These are phyloP conservation scores for Alternaria viburni DNA, from an alignment of 2,329 filamentous ascomycete species.

Conservation along the genomic window DNA sequence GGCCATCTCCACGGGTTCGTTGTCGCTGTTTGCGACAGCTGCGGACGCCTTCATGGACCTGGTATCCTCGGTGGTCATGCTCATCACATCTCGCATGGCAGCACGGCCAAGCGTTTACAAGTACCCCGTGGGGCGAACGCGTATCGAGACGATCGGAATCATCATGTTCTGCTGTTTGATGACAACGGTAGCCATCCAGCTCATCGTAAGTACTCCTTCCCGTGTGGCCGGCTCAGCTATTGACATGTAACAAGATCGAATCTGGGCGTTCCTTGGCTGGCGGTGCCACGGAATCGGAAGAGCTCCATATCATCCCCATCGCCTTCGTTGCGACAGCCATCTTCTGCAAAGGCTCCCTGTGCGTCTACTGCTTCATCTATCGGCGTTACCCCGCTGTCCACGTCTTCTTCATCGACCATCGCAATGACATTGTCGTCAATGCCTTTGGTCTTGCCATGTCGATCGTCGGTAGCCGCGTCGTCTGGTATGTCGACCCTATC, in stretches of 20 bases:
- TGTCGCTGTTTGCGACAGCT: conserved; percentile 69
- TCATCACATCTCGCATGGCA: conserved; percentile 66
- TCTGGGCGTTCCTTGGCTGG: conserved; percentile 60
- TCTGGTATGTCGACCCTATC: conserved; percentile 68
- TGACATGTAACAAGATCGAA: conserved; percentile 55
- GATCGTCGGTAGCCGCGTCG: conserved; percentile 57
- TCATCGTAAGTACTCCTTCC: conserved; percentile 56
- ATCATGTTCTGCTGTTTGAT: conserved; percentile 71
- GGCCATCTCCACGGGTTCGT: conserved; percentile 63
- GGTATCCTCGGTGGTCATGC: conserved; percentile 68
- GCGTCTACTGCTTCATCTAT: conserved; percentile 62
- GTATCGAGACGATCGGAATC: conserved; percentile 69
- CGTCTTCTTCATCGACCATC: conserved; percentile 65
- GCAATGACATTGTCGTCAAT: conserved; percentile 64
- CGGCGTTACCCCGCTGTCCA: conserved; percentile 62
- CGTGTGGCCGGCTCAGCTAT: conserved; percentile 1
- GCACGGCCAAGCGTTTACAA: conserved; percentile 66
- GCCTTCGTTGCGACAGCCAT: conserved; percentile 58
- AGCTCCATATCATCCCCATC: conserved; percentile 62
- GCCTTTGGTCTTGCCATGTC: conserved; percentile 63
- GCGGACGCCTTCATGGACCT: conserved; percentile 72
- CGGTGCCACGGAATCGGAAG: conserved; percentile 51
- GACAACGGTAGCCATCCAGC: conserved; percentile 69
- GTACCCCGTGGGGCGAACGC: conserved; percentile 67
- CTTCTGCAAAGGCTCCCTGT: conserved; percentile 59